Evolutionary conservation across 805 yeast genomes (phyloP).

Genomic region (Yamadazyma laniorum): DNA sequence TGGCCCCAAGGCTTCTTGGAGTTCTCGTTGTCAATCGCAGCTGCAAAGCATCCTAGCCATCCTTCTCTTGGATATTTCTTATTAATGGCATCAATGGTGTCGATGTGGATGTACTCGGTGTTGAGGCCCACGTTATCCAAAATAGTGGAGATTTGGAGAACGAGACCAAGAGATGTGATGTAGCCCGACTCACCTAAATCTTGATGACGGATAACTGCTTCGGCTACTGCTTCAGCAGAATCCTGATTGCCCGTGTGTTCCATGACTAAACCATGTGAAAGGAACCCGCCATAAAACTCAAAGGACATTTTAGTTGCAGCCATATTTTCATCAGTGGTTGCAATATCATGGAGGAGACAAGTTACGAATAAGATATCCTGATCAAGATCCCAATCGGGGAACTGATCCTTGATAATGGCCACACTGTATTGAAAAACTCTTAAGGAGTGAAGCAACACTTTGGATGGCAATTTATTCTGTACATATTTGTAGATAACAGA

Average conservation of each 20-base stretch:
- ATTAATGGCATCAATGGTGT: constrained; percentile 27
- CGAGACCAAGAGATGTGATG: constrained; percentile 32
- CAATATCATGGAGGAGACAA: constrained; percentile 33
- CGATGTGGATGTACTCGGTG: constrained; percentile 24
- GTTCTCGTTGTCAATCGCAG: constrained; percentile 30
- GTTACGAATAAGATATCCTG: constrained; percentile 28
- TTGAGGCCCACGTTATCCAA: constrained; percentile 33
- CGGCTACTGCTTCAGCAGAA: constrained; percentile 34
- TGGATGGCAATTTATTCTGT: constrained; percentile 18
- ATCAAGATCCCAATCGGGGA: constrained; percentile 31
- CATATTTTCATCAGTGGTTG: constrained; percentile 33
- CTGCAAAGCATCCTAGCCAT: constrained; percentile 31
- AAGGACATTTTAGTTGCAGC: constrained; percentile 31
- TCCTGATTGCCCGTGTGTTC: constrained; percentile 23
- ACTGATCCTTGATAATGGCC: constrained; percentile 31
- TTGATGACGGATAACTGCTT: constrained; percentile 35
- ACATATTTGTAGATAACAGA: constrained; percentile 23
- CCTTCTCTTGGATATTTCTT: constrained; percentile 24
- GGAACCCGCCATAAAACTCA: constrained; percentile 33
- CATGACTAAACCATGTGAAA: constrained; percentile 25
- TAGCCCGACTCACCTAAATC: constrained; percentile 32
- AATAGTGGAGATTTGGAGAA: constrained; percentile 32
- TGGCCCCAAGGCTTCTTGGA: constrained; percentile 35
- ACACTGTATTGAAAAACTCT: constrained; percentile 29
- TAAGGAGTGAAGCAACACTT: constrained; percentile 28